Evolutionary conservation across 202 grass and related monocot genomes (phyloP).

Genomic region (Zoysia matrella): DNA sequence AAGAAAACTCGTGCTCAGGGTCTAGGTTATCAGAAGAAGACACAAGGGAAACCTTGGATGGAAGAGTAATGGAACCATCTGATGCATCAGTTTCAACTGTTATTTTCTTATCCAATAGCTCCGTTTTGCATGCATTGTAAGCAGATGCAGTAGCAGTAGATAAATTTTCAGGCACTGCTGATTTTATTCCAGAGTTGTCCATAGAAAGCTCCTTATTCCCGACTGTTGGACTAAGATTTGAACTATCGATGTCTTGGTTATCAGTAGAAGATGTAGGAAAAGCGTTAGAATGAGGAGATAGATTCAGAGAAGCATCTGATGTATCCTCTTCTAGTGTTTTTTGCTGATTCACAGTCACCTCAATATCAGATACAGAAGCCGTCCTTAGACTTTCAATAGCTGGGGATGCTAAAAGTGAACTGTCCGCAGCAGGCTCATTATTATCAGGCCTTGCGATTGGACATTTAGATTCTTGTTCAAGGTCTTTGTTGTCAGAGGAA

Average conservation of each 20-base stretch:
- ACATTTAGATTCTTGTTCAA: constrained; percentile 42
- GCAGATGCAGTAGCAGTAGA: not conserved
- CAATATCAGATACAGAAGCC: constrained; percentile 3
- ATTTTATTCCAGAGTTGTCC: constrained; percentile 29
- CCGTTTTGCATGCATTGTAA: not conserved
- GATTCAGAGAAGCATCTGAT: constrained; percentile 18
- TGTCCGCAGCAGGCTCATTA: constrained; percentile 26
- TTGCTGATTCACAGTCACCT: constrained; percentile 28
- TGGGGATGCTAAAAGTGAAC: not conserved
- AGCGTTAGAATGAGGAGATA: constrained; percentile 26
- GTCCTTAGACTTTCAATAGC: not conserved
- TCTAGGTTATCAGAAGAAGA: no score
- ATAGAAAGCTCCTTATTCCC: constrained; percentile 26
- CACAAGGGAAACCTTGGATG: not conserved
- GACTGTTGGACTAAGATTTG: constrained; percentile 15
- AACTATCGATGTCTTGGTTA: constrained; percentile 30
- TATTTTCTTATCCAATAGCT: constrained; percentile 19
- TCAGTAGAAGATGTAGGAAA: constrained; percentile 29
- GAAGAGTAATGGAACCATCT: constrained; percentile 15
- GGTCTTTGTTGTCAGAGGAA: constrained; percentile 37
- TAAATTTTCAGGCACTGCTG: constrained; percentile 10
- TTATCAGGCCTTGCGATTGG: constrained; percentile 30
- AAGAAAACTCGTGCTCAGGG: no score
- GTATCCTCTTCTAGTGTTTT: constrained; percentile 30
- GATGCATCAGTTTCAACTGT: constrained; percentile 28